Evolutionary conservation across 1,284 basidiomycete genomes (phyloP), one percentile per base, ranked within the genome.

Genomic region (Cryptococcus sp.): DNA sequence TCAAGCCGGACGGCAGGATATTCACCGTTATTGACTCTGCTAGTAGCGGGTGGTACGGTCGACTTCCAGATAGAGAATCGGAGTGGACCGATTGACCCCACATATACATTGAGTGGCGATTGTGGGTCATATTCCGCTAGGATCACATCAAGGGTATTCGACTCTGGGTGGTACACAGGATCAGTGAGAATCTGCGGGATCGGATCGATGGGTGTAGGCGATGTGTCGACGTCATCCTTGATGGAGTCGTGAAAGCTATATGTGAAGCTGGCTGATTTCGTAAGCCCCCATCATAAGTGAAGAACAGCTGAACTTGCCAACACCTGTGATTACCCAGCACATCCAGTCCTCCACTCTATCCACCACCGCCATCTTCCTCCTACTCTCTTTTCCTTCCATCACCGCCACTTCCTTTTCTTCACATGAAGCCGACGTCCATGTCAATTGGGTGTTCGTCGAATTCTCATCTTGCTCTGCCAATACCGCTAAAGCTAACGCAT

Each of bases 251-350:
- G 65, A 57, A 72, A 70, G 14, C 56, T 63, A 48, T 67, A 67
- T 0, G 70, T 64, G 51, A 72, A 72, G 50, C 49, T 47, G 31
- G 45, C 50, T 58, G 31, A 4, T 8, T 42, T 31, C 15, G 13
- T n/a, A 10, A 34, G 32, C 45, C 37, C 57, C 41, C 59, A 57
- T 46, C 3, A 4, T n/a, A 46, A 52, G 3, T 56, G 32, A 10
- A 11, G 32, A 3, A 14, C 23, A 35, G 11, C 10, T 4, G 37
- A 8, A 83, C 90, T 77, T 77, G 93, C 91, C 90, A 53, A 96
- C 93, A 49, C 93, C 90, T 59, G 93, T 90, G 62, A 97, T 92
- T 7, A 90, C 92, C 93, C 93, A 97, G 68, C 90, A 91, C 57
- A 94, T 81, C 78, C 90, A 92, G 71, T 97, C 93, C 68, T 95